Evolutionary conservation across 2,329 filamentous ascomycete species (phyloP), one percentile per base, ranked within the genome.

Genomic region (Diatrype stigma): DNA sequence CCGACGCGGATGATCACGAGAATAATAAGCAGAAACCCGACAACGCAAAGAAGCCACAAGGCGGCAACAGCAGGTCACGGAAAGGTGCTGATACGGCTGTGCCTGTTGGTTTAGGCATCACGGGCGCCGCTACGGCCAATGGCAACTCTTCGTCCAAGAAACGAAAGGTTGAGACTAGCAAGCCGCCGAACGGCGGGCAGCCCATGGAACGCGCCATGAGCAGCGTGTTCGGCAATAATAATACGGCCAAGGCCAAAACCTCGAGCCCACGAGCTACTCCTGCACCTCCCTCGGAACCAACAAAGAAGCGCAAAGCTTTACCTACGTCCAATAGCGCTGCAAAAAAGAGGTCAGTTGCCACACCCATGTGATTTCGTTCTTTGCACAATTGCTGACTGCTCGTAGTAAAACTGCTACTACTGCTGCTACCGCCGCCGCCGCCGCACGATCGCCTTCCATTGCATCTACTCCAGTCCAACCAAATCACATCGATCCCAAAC

Each of bases 141-240:
- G 72, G 76, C 21, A 70, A 73, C 49, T 77, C 79, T 26, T 76
- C 85, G 2, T 74, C 78, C 22, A 96, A 96, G 73, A 81, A 90
- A 62, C 85, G 91, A 57, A 95, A 92, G 71, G 84, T 89, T 2
- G 90, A 96, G 61, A 89, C 89, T 61, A 90, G 89, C 61, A 84
- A 87, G 52, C 70, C 77, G 10, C 65, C 72, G 14, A 76, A 75
- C 53, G 75, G 75, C 37, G 73, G 69, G 4, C 70, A 73, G 28
- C 67, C 74, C 3, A 82, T 85, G 75, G 88, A 91, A 63, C 82
- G 87, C 53, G 82, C 86, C n/a, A 74, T 86, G 67, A 87, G 83
- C 64, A 72, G 71, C 10, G 80, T 80, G 12, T 76, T 79, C 58
- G 77, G 75, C 10, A 72, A 59, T 47, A 75, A 59, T 47, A 75